Base-by-base conservation (phyloP, 805 yeast species). In the Candida khao-thaluensis region DNA sequence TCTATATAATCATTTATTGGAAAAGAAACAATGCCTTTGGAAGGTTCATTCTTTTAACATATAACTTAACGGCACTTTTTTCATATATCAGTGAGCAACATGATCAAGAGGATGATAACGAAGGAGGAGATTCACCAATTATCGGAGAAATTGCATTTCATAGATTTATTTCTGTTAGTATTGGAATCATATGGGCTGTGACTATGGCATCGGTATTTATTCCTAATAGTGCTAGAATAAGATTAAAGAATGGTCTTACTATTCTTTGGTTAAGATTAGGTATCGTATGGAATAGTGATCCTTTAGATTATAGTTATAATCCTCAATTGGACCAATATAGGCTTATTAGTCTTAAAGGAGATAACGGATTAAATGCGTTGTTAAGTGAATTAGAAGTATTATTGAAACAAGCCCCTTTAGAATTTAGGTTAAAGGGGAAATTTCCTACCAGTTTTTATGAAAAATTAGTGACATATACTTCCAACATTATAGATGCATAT, bases 211-310 rank as follows among this genome's bases (percentile, higher is more conserved):
- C 81, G 24, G 65, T 77, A 1, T 70, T 85, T 37, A 68, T 83
- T 37, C 95, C 95, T 3, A 80, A 79, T 53, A 80, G 87, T 52
- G 95, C 95, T 0, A 68, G 95, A 32, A 67, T 77, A 10, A 64
- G 88, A 34, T 62, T 86, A 43, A 78, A 85, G 42, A 68, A 70
- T 18, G 86, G 87, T 0, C 54, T 86, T 16, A 76, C 87, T 0
- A 62, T 80, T 2, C 65, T 85, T 16, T 87, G 95, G 95, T 64
- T 87, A 28, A 66, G 89, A 30, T 72, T 86, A 73, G 95, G 95
- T 1, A 72, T 87, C 16, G 71, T 81, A 7, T 86, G 95, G 95
- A 82, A 81, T 48, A 66, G 80, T 35, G 91, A 85, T 47, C 88
- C 90, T 1, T 60, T 86, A 44, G 74, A 70, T 12, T 73, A 64